These are phyloP conservation scores for Candida peoriensis DNA, from an alignment of 805 yeast genomes.

Conservation along the genomic window DNA sequence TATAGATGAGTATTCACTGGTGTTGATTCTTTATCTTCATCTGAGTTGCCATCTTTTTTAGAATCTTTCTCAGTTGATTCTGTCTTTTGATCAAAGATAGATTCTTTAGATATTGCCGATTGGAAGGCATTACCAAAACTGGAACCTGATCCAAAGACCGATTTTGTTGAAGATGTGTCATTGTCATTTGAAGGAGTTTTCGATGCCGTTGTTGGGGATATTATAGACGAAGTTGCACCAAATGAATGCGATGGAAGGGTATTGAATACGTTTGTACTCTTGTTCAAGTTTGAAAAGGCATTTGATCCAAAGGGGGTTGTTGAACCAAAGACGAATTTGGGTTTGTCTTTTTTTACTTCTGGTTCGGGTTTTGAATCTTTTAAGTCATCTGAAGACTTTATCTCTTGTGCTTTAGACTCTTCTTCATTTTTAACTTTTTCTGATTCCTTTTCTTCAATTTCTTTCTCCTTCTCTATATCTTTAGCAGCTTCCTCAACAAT, in stretches of 20 bases:
- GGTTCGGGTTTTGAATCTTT: constrained; percentile 1
- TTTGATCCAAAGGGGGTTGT: constrained; percentile 42
- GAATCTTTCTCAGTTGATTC: constrained; percentile 16
- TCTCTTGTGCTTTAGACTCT: not conserved
- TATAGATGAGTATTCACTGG: constrained; percentile 34
- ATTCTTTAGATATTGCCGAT: constrained; percentile 43
- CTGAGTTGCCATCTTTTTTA: constrained; percentile 11
- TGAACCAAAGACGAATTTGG: constrained; percentile 54
- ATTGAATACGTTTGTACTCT: constrained; percentile 34
- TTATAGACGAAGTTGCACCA: constrained; percentile 18
- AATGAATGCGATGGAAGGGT: too few relatives aligned
- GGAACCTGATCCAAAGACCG: constrained; percentile 42
- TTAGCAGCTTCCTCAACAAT: constrained; percentile 1
- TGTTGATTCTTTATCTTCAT: constrained; percentile 11
- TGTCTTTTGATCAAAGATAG: constrained; percentile 46
- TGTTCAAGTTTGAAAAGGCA: constrained; percentile 31
- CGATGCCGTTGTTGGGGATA: constrained; percentile 5
- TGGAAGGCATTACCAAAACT: constrained; percentile 52
- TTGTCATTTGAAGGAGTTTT: not conserved
- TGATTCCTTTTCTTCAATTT: not conserved
- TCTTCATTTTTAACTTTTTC: not conserved
- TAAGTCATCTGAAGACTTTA: not conserved
- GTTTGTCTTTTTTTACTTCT: constrained; percentile 17
- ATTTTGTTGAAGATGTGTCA: constrained; percentile 5
- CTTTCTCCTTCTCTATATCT: not conserved